Base-by-base conservation (phyloP, 768 basidiomycete genomes). In the Boletus vermiculosoides region DNA sequence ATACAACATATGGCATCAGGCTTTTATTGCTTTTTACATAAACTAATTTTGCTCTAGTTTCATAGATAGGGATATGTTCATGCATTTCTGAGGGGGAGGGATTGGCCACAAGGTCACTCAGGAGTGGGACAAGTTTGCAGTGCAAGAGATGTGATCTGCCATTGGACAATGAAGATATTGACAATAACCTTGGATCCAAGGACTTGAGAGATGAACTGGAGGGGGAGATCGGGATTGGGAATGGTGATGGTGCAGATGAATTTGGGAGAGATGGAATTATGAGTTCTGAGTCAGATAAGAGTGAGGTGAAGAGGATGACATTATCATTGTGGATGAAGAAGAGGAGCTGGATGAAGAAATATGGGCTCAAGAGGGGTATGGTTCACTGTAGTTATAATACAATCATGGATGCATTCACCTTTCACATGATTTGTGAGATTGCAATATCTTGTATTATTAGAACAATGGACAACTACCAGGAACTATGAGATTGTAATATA, bases 51-150 rank as follows among this genome's bases (percentile, higher is more conserved):
- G 7, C 1, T 31, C 46, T 15, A 47, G 46, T 47, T 47, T 47
- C 1, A 2, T 47, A 1, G 46, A 33, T 13, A 31, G 31, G 13
- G 20, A 47, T 4, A 47, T 47, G 5, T 47, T 47, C 4, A 47
- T 47, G 46, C 3, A 2, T 8, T 47, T 47, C 12, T 1, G 12
- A 47, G 45, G 30, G 3, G 45, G 30, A 31, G 30, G 12, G 7
- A 33, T 47, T 20, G 30, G 46, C n/a, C 46, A 47, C 2, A 2
- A 47, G 48, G 25, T 50, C 0, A 63, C 59, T 0, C 46, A 44
- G 0, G 54, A 64, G 0, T 65, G 55, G 64, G 61, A 62, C 1
- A 31, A 30, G 1, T 31, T 41, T 61, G 40, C 55, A 59, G 37
- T 11, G 4, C 0, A 53, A 54, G 37, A 45, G 50, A 42, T 1